phyloP scores from a whole-genome alignment of 257 asterid genomes.

The Misopates orontium region DNA sequence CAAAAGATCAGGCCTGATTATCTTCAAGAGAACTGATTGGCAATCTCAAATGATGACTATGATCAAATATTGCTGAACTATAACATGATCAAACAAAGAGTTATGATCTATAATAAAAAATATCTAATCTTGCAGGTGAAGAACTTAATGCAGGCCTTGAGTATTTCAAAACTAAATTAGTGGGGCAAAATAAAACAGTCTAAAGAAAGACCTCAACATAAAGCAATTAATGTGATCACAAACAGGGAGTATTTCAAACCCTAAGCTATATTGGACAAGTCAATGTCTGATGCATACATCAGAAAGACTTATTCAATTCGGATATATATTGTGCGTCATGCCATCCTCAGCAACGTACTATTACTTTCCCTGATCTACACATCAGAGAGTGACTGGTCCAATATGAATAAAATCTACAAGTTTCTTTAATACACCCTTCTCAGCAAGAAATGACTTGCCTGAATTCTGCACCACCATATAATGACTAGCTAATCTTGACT shows the following conservation, averaged over 20 bases:
- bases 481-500: not conserved
- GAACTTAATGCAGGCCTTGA: conserved; percentile 4
- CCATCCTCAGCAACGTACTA: not conserved
- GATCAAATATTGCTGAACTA: conserved; percentile 21
- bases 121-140: conserved; percentile 12
- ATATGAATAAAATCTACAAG: conserved; percentile 10
- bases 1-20: not conserved
- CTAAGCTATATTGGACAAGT: too few relatives aligned
- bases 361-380: not conserved
- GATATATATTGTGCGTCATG: conserved; percentile 4
- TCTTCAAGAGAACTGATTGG: not conserved
- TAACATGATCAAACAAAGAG: conserved; percentile 11
- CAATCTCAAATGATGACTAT: conserved; percentile 8
- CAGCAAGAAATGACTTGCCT: conserved; percentile 4
- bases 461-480: too few relatives aligned
- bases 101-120: not conserved
- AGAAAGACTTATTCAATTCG: not conserved
- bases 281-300: not conserved
- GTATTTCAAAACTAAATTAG: conserved; percentile 1
- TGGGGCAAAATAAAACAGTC: conserved; percentile 9
- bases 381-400: conserved; percentile 15
- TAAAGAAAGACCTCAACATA: conserved; percentile 8
- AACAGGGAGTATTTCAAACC: too few relatives aligned
- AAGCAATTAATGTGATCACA: conserved; percentile 20
- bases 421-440: conserved; percentile 16